Evolutionary conservation across 225 moss, liverwort and hornwort genomes (phyloP).

Genomic region (Takakia lepidozioides): DNA sequence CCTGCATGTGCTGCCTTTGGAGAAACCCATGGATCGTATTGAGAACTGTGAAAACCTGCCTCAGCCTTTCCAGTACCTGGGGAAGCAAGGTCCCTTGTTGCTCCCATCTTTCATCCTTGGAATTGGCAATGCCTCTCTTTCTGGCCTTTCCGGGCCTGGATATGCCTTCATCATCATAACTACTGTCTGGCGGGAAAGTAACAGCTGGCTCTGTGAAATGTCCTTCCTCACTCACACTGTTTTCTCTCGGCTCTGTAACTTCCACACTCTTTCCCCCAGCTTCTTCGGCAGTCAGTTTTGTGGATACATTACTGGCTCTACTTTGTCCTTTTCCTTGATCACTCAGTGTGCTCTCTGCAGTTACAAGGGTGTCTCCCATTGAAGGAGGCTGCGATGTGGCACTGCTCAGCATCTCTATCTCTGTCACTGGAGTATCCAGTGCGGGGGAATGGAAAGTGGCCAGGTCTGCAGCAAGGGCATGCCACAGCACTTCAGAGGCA

Average conservation of each 20-base stretch:
- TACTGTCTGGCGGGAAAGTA: constrained; percentile 1
- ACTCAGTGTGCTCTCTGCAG: no score
- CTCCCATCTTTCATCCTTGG: constrained; percentile 21
- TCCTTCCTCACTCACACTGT: no score
- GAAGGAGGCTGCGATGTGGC: background rate
- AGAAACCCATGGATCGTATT: constrained; percentile 75
- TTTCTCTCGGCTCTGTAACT: no score
- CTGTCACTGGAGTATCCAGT: constrained; percentile 10
- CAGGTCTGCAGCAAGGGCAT: constrained; percentile 66
- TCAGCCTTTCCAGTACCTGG: constrained; percentile 38
- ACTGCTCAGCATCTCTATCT: constrained; percentile 11
- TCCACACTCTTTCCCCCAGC: no score
- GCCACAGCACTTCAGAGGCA: constrained; percentile 64
- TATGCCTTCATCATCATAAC: background rate
- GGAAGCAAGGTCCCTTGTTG: constrained; percentile 26
- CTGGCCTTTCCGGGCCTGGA: background rate
- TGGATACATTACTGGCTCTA: no score
- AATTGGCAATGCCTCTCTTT: constrained; percentile 9
- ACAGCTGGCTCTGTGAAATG: no score
- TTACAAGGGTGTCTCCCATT: no score
- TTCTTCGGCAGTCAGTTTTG: no score
- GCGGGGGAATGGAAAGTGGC: constrained; percentile 33
- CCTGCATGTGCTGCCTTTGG: constrained; percentile 81
- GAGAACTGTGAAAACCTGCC: constrained; percentile 48
- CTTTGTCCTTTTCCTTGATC: no score